phyloP scores from a whole-genome alignment of 2,329 filamentous ascomycete species.

The Colletotrichum musae region DNA sequence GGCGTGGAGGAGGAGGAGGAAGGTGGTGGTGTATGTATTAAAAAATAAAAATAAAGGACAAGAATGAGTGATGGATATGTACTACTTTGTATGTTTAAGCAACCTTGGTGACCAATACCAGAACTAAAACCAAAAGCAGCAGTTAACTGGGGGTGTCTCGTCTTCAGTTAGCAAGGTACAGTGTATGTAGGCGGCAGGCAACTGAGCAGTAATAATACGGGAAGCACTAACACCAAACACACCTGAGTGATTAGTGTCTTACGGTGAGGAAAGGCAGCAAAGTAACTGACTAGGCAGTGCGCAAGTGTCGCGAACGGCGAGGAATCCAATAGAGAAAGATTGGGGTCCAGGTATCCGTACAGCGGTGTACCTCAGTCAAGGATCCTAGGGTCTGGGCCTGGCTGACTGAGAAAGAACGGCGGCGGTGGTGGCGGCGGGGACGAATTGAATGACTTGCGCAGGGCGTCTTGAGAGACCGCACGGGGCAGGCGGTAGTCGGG shows the following conservation, averaged over 20 bases:
- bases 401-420: slow-evolving; percentile 8
- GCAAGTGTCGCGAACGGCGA: too few relatives aligned
- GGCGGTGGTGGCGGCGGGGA: neutral
- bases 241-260: too few relatives aligned
- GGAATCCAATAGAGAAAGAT: too few relatives aligned
- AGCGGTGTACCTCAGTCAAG: neutral
- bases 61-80: slow-evolving; percentile 5
- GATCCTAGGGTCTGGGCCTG: neutral
- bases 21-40: neutral
- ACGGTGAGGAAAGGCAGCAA: too few relatives aligned
- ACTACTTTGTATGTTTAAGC: slow-evolving; percentile 17
- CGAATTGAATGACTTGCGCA: slow-evolving; percentile 5
- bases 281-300: too few relatives aligned
- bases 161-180: too few relatives aligned
- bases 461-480: neutral
- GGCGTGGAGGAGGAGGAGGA: slow-evolving; percentile 4
- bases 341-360: too few relatives aligned
- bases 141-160: too few relatives aligned
- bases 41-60: slow-evolving; percentile 2
- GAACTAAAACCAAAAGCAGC: too few relatives aligned
- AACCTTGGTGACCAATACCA: neutral
- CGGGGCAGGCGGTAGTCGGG: slow-evolving; percentile 2
- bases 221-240: too few relatives aligned
- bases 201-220: too few relatives aligned
- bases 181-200: too few relatives aligned